These are phyloP conservation scores for Monilinia polystroma DNA, from an alignment of 2,329 filamentous ascomycete species.

Conservation along the genomic window DNA sequence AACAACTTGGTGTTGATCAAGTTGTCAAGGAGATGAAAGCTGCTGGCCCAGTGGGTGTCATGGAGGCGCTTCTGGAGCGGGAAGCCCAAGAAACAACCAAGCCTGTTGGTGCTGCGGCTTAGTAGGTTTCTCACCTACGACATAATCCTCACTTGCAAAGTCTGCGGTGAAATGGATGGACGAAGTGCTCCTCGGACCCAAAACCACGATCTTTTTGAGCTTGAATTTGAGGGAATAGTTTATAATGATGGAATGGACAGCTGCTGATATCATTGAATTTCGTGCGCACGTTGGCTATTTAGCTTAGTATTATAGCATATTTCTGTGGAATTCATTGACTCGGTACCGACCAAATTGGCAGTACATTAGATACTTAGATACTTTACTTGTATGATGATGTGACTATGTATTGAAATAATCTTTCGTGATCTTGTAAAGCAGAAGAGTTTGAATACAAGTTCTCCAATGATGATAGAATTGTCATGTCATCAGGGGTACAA, in stretches of 20 bases:
- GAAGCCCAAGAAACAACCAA: slow-evolving; percentile 45
- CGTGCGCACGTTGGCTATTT: slow-evolving; percentile 11
- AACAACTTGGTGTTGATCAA: slow-evolving; percentile 76
- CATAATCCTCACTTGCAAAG: not conserved
- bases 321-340: not conserved
- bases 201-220: slow-evolving; percentile 40
- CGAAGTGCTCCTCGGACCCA: slow-evolving; percentile 40
- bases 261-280: slow-evolving; percentile 25
- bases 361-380: not conserved
- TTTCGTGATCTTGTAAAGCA: not conserved
- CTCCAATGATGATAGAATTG: not conserved
- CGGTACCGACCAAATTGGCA: not conserved
- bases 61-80: slow-evolving; percentile 59
- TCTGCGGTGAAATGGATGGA: not conserved
- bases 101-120: slow-evolving; percentile 40
- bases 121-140: not conserved
- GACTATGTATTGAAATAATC: not conserved
- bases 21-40: slow-evolving; percentile 60
- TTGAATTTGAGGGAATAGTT: slow-evolving; percentile 22
- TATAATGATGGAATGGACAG: slow-evolving; percentile 8
- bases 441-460: not conserved
- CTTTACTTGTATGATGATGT: not conserved
- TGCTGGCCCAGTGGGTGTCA: slow-evolving; percentile 47
- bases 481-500: not conserved
- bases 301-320: slow-evolving; percentile 1